Conservation (phyloP, 208 protist genomes). For the Acanthamoeba castellanii region DNA sequence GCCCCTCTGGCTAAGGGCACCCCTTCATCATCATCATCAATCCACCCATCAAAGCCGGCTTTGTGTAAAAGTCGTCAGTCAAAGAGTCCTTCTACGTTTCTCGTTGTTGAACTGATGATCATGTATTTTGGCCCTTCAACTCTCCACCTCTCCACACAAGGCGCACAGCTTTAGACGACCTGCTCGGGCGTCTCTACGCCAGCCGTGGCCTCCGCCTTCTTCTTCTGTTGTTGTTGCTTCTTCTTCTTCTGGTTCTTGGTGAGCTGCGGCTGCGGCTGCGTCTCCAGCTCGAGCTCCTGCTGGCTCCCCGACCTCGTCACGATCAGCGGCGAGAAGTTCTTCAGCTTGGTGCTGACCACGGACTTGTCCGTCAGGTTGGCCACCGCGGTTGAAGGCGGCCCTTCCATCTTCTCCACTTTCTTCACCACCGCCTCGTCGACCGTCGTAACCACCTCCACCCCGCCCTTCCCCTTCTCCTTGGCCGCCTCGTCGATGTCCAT, state of each 20-base stretch:
- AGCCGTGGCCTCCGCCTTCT: not conserved
- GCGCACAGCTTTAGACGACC: not conserved
- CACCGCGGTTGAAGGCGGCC: not conserved
- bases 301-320: not conserved
- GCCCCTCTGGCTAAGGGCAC: not conserved
- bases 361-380: not conserved
- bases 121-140: too few species aligned
- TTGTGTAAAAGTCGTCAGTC: not conserved
- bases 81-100: not conserved
- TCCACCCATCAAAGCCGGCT: not conserved
- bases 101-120: not conserved
- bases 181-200: conserved; percentile 15
- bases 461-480: not conserved
- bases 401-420: not conserved
- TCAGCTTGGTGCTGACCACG: not conserved
- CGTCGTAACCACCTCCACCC: not conserved
- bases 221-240: not conserved
- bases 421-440: not conserved
- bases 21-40: not conserved
- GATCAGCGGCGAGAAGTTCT: conserved; percentile 19
- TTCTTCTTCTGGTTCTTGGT: conserved; percentile 37
- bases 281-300: not conserved
- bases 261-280: not conserved
- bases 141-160: too few species aligned
- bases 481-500: not conserved